phyloP scores from a whole-genome alignment of 129 eudicot genomes.

The Helianthus tuberosus region DNA sequence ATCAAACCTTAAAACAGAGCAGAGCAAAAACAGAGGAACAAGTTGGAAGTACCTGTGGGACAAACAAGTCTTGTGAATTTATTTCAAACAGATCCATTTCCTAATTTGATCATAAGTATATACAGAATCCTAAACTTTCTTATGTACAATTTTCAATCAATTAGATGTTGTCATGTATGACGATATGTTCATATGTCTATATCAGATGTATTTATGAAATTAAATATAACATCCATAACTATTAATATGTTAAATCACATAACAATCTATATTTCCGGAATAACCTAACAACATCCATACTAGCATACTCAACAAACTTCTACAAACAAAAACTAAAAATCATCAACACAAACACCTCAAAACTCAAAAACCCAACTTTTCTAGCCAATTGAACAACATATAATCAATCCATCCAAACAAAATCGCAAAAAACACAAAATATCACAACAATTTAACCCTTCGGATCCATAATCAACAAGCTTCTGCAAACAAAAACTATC shows the following conservation, averaged over 20 bases:
- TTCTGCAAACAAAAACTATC: constrained; percentile 3
- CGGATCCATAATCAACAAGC: constrained; percentile 7
- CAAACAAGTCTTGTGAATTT: too few species aligned
- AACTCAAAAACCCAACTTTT: not conserved
- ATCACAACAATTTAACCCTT: not conserved
- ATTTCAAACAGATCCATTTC: constrained; percentile 20
- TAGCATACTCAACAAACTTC: constrained; percentile 15
- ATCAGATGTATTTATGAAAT: not conserved
- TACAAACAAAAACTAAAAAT: not conserved
- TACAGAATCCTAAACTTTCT: not conserved
- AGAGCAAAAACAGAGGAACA: too few species aligned
- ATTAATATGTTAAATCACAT: not conserved
- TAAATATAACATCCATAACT: too few species aligned
- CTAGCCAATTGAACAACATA: too few species aligned
- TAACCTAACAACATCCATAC: constrained; percentile 1
- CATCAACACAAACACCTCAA: not conserved
- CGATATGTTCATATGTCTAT: too few species aligned
- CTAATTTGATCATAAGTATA: not conserved
- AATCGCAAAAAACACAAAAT: not conserved
- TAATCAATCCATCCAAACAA: too few species aligned
- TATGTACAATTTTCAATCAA: too few species aligned
- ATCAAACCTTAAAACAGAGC: too few species aligned
- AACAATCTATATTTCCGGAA: not conserved
- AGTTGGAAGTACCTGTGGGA: too few species aligned
- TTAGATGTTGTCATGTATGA: too few species aligned